Base-by-base conservation (phyloP, 23 red algal genomes). In the Gracilaria vermiculophylla region DNA sequence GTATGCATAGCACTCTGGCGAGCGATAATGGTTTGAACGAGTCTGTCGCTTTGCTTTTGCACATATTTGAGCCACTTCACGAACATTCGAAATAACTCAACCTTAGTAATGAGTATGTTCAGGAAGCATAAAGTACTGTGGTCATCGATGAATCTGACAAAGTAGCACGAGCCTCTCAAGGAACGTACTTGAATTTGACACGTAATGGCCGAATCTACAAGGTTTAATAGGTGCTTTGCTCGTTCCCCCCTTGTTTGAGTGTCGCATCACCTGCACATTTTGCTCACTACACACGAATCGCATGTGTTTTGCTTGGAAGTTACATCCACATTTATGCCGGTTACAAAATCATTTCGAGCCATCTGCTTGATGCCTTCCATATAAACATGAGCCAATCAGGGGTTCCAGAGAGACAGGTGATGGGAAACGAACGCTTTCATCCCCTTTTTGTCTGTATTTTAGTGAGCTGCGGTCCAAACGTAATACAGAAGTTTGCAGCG, bases 101-200 rank as follows among this genome's bases (percentile, higher is more conserved):
- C 35, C 31, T 84, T 84, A 7, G 80, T 53, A 7, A 74, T 84
- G 23, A 84, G 58, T 21, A 69, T 69, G 48, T 70, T 42, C 64
- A 84, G 17, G 58, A 41, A 70, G 42, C 36, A 37, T 5, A 10
- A 80, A 5, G 51, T 27, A 31, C 21, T 31, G 64, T 70, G 24
- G 62, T 86, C 62, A 61, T 86, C 58, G 43, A 75, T 86, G 33
- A 86, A 86, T 53, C 62, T 86, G 24, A 75, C 28, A 75, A 86
- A 71, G 7, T 86, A 82, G n/a, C 54, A 55, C 78, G 19, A 82
- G 33, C 54, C 78, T 62, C 31, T 47, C 32, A 82, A 64, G 43
- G 57, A 62, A 13, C 24, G 25, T 17, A 64, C 2, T 12, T 82
- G 3, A 2, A 82, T 43, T 20, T 42, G 51, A 35, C 78, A 53